A percentile compares a stretch with the other conserved stretches of the same genome.
These are phyloP conservation scores for Malus hybrid DNA, from an alignment of 331 rosid genomes.

Conservation along the genomic window DNA sequence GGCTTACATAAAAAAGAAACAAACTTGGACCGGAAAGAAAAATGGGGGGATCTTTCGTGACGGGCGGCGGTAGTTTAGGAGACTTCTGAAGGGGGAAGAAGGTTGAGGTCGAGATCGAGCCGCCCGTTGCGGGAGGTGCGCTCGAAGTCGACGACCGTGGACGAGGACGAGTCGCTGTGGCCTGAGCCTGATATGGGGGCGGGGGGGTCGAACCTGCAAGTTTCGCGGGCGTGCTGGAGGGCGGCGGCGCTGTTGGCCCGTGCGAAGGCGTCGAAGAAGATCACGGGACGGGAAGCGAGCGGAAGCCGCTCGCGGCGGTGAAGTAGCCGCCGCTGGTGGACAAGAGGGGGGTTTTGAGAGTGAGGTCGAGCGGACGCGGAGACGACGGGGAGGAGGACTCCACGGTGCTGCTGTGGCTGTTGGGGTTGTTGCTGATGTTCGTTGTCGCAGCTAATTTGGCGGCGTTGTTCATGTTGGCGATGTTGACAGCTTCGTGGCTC, in stretches of 20 bases:
- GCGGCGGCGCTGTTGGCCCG: no score
- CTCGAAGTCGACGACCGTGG: constrained; percentile 44
- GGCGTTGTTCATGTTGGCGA: no score
- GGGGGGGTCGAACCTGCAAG: constrained; percentile 23
- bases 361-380: no score
- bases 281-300: constrained; percentile 21
- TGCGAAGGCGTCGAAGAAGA: constrained; percentile 53
- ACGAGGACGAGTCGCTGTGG: constrained; percentile 45
- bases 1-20: neutral
- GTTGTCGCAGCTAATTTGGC: no score
- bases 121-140: constrained; percentile 9
- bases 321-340: constrained; percentile 6
- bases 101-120: constrained; percentile 67
- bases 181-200: neutral
- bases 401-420: no score
- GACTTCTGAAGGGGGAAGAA: constrained; percentile 53
- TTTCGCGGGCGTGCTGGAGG: constrained; percentile 33
- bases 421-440: no score
- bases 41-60: neutral
- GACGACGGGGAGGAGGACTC: no score
- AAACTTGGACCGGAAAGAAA: neutral
- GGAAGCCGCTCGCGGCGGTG: constrained; percentile 15
- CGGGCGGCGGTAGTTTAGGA: constrained; percentile 27
- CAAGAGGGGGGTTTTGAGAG: no score
- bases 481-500: no score